Conservation (phyloP, 2,329 filamentous ascomycete genomes). For the Nectriaceae sp. region DNA sequence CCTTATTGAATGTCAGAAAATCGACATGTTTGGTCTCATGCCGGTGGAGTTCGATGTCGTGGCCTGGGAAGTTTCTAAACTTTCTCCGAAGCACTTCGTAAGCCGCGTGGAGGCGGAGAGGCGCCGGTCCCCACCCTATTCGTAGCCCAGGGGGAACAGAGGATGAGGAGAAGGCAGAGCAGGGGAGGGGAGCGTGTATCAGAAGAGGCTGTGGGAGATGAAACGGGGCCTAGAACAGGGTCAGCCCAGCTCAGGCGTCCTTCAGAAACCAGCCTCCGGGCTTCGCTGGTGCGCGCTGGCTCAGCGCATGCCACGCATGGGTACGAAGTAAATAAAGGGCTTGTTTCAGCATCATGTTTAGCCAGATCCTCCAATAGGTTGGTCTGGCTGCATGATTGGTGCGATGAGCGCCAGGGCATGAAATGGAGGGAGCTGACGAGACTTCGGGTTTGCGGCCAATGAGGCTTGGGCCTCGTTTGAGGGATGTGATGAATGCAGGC, state of each 20-base stretch:
- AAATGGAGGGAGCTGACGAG: constrained; percentile 5
- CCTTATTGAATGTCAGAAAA: no score
- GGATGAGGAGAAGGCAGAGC: constrained; percentile 1
- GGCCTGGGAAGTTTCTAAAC: no score
- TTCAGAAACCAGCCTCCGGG: not conserved
- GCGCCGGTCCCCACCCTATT: no score
- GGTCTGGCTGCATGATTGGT: constrained; percentile 21
- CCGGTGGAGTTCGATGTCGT: no score
- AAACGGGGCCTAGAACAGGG: constrained; percentile 5
- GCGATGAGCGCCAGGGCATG: not conserved
- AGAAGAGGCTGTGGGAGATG: constrained; percentile 6
- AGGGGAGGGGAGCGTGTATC: not conserved
- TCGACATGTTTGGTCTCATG: no score
- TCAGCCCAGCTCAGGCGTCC: not conserved
- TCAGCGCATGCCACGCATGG: not conserved
- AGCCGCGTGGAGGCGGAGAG: no score
- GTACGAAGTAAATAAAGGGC: constrained; percentile 19
- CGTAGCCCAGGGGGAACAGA: no score
- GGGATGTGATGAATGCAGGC: not conserved
- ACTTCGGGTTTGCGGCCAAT: constrained; percentile 16
- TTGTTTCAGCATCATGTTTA: constrained; percentile 29
- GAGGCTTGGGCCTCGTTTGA: not conserved
- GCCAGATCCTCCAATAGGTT: constrained; percentile 23
- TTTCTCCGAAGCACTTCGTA: no score
- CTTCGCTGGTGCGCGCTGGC: no score